Evolutionary conservation across 2,329 filamentous ascomycete genomes (phyloP).

Genomic region (Byssochlamys sp.): DNA sequence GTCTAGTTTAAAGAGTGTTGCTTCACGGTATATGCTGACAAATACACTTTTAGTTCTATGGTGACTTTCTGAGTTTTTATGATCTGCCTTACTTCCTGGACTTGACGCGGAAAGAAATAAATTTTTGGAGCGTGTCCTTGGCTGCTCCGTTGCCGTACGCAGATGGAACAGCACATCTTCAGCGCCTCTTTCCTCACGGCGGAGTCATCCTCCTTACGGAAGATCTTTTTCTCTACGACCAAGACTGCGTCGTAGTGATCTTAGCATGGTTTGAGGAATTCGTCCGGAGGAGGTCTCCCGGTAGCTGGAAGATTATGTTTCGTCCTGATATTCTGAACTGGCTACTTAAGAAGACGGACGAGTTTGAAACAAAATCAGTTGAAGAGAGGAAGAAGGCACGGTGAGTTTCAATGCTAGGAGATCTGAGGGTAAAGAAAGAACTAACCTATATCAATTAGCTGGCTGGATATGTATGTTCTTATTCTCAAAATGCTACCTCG

Average conservation of each 20-base stretch:
- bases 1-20: background rate
- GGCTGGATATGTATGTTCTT: conserved; percentile 18
- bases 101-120: conserved; percentile 16
- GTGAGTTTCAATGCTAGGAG: conserved; percentile 10
- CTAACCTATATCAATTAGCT: conserved; percentile 8
- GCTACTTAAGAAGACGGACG: conserved; percentile 13
- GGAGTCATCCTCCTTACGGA: conserved; percentile 32
- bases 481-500: conserved; percentile 18
- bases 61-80: conserved; percentile 23
- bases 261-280: conserved; percentile 28
- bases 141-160: conserved; percentile 14
- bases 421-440: background rate
- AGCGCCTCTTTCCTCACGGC: conserved; percentile 31
- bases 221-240: conserved; percentile 25
- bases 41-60: conserved; percentile 22
- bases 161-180: conserved; percentile 15
- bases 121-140: conserved; percentile 29
- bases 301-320: conserved; percentile 30
- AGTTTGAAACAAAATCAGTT: conserved; percentile 9
- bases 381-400: conserved; percentile 6
- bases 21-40: background rate
- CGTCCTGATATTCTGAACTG: conserved; percentile 28
- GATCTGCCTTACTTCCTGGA: conserved; percentile 17
- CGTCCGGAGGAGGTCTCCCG: conserved; percentile 13
- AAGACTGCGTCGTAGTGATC: conserved; percentile 20